Evolutionary conservation across 768 basidiomycete genomes (phyloP), one percentile per base, ranked within the genome.

Genomic region (Trametes gibbosa): DNA sequence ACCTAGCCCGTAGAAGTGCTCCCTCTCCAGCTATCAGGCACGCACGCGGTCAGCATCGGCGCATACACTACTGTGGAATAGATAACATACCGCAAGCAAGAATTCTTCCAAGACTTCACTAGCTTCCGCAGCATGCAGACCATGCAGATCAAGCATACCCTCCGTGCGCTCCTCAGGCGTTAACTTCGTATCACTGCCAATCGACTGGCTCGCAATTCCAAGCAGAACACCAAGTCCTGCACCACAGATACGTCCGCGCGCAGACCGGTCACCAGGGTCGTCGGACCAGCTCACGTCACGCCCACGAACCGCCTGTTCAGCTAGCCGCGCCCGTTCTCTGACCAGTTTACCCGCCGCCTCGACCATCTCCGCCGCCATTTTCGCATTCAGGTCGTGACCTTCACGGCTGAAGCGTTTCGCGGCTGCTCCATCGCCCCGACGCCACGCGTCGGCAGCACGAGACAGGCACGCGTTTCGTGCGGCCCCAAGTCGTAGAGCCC

Each of bases 401-500:
- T 98, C 95, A 41, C 92, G 79, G 62, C 89, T 92, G 75, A 96
- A 98, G 47, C 93, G 80, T 74, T 98, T 97, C 37, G 97, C 97
- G 0, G 91, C 89, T 0, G 95, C 94, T 2, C 96, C 96, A 65
- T 99, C 97, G 1, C 96, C 95, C 2, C 93, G 82, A 54, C 92
- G 81, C 92, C 94, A 99, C 3, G 95, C 94, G 67, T 97, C 95
- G 2, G 97, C 96, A 13, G 97, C 97, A 43, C 94, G 85, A 1
- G 92, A 92, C 25, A 99, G 79, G 72, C 92, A 97, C 16, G 93
- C 93, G 66, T 98, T 98, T 37, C 97, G 81, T 32, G 92, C 92
- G 1, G 93, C 90, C 50, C 96, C 97, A 23, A 98, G 85, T 67
- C 97, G 90, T 57, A 98, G 80, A 24, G 92, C 95, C 34, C 90